Evolutionary conservation across 441 rosid genomes (phyloP), one percentile per base, ranked within the genome.

Genomic region (Euphorbia corollata): DNA sequence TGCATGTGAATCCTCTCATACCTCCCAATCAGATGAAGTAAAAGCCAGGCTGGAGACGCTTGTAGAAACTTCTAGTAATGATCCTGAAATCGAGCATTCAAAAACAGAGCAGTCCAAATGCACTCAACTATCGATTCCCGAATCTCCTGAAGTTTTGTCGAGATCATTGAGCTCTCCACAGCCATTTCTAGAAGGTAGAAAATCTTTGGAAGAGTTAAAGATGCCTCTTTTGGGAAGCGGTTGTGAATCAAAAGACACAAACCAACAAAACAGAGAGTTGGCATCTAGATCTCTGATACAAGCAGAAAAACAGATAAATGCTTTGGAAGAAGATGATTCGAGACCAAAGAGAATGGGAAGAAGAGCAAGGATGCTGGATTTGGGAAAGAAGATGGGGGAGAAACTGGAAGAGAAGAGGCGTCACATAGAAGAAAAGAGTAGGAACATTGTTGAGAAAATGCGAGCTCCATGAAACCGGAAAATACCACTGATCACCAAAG

Each of bases 341-440:
- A 85, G 70, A 79, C 83, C 75, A 8, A 91, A 83, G 85, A 89
- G 73, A 74, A 32, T 68, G 59, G 95, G 99, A 59, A 78, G 83
- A 73, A 85, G 70, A 70, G 96, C 88, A 13, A 84, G 87, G 76
- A 88, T 94, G 92, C 73, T 89, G 7, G 96, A 87, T 73, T 68
- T 93, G 50, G 85, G 88, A 72, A 89, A 88, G 87, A 94, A 88
- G 80, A 80, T 94, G 88, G 90, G 96, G 16, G 99, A 91, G 75
- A 94, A 89, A 81, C 59, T 94, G 0, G 99, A 91, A 73, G 96
- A 92, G 82, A 85, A 85, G 78, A 85, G 88, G 75, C 92, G 97
- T 51, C 85, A 85, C 58, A 75, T 93, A 9, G 99, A 93, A 81
- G 96, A 89, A 64, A 91, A 73, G 75, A 68, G 92, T 61, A 83